Evolutionary conservation across 2,329 filamentous ascomycete genomes (phyloP).

Genomic region (Talaromyces amestolkiae): DNA sequence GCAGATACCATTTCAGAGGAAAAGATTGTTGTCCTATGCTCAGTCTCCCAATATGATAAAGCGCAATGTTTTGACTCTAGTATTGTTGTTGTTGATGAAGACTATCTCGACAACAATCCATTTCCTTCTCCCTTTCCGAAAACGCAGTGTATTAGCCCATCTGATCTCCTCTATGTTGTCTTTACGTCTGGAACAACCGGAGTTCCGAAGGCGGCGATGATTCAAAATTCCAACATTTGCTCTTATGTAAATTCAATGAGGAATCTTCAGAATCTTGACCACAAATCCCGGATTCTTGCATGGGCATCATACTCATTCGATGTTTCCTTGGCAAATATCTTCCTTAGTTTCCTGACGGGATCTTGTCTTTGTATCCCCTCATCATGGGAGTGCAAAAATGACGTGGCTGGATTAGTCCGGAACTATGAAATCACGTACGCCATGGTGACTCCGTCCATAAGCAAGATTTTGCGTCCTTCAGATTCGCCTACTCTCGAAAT

Average conservation of each 20-base stretch:
- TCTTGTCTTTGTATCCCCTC: conserved; percentile 56
- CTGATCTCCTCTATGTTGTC: conserved; percentile 55
- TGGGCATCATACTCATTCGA: conserved; percentile 58
- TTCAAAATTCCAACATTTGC: conserved; percentile 59
- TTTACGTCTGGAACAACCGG: conserved; percentile 58
- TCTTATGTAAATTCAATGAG: conserved; percentile 49
- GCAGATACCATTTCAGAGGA: not conserved
- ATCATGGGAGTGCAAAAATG: conserved; percentile 9
- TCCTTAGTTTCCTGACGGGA: conserved; percentile 54
- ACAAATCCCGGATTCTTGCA: conserved; percentile 56
- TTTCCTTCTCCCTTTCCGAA: not conserved
- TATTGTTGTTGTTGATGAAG: not conserved
- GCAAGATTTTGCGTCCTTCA: not conserved
- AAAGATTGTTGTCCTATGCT: not conserved
- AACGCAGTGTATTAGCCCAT: not conserved
- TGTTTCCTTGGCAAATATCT: conserved; percentile 53
- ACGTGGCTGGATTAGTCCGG: not conserved
- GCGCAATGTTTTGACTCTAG: not conserved
- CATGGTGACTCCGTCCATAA: not conserved
- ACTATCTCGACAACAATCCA: not conserved
- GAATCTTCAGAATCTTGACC: conserved; percentile 51
- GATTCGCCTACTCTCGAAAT: conserved; percentile 3
- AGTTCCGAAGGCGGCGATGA: conserved; percentile 56
- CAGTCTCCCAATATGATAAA: not conserved
- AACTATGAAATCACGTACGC: not conserved